Percentiles rank a stretch among this genome's conserved stretches.
Evolutionary conservation across 202 grass and related monocot species (phyloP).

Genomic region (Zizania palustris): DNA sequence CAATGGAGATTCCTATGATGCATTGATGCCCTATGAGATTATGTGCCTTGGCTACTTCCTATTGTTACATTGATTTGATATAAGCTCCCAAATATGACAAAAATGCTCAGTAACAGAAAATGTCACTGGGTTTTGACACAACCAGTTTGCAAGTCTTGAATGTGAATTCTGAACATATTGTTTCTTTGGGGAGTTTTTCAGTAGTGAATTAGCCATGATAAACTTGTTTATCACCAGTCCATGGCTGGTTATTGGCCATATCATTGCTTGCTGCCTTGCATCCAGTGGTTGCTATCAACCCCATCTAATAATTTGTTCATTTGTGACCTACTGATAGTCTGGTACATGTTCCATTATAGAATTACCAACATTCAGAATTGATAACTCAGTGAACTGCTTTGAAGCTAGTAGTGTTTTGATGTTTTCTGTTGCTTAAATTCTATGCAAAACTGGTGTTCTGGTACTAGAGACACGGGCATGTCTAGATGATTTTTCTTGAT

Average conservation of each 20-base stretch:
- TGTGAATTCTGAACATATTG: neutral
- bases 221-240: neutral
- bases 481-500: neutral
- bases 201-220: neutral
- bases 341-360: neutral
- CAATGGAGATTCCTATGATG: neutral
- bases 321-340: neutral
- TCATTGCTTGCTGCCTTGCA: neutral
- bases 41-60: neutral
- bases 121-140: neutral
- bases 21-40: neutral
- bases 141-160: neutral
- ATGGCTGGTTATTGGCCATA: neutral
- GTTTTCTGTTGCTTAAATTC: neutral
- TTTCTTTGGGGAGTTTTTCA: neutral
- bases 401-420: neutral
- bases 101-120: neutral
- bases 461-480: slow-evolving; percentile 1
- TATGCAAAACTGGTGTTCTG: neutral
- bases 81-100: slow-evolving; percentile 19
- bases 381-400: neutral
- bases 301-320: neutral
- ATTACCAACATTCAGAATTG: neutral
- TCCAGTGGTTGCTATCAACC: neutral
- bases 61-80: neutral